These are phyloP conservation scores for Clathrus columnatus DNA, from an alignment of 768 basidiomycete species.

Conservation along the genomic window DNA sequence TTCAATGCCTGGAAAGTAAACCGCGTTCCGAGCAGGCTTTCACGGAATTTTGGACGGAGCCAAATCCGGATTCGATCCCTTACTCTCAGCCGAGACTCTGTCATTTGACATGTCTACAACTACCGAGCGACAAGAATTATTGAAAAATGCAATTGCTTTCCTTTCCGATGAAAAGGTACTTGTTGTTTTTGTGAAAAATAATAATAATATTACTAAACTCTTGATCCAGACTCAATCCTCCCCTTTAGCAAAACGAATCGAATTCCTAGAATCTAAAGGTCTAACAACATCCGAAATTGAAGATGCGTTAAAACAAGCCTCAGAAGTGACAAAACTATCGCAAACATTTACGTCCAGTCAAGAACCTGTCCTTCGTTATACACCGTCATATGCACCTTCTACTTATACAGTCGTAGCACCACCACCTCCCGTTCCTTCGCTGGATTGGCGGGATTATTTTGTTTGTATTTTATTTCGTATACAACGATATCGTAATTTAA, in stretches of 20 bases:
- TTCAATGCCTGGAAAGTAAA: too few relatives aligned
- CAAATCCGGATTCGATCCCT: slow-evolving; percentile 3
- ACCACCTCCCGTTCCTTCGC: slow-evolving; percentile 40
- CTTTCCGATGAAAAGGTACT: slow-evolving; percentile 73
- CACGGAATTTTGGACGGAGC: slow-evolving; percentile 1
- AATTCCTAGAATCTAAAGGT: slow-evolving; percentile 95
- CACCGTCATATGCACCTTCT: slow-evolving; percentile 37
- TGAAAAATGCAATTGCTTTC: slow-evolving; percentile 78
- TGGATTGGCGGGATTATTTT: slow-evolving; percentile 98
- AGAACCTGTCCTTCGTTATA: slow-evolving; percentile 24
- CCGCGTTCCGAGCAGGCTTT: background rate
- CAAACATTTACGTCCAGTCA: slow-evolving; percentile 13
- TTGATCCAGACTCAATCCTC: slow-evolving; percentile 59
- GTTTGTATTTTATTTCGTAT: slow-evolving; percentile 37
- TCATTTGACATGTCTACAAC: slow-evolving; percentile 36
- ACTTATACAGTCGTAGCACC: slow-evolving; percentile 24
- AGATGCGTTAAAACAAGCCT: slow-evolving; percentile 57
- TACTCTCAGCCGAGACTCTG: background rate
- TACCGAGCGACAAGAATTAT: slow-evolving; percentile 56
- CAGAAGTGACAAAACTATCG: slow-evolving; percentile 6
- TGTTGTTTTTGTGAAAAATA: background rate
- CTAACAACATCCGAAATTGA: slow-evolving; percentile 79
- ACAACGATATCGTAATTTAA: slow-evolving; percentile 14
- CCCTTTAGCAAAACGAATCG: slow-evolving; percentile 73
- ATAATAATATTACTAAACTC: slow-evolving; percentile 8